Evolutionary conservation across 2,329 filamentous ascomycete genomes (phyloP), one percentile per base, ranked within the genome.

Genomic region (Calonectria multiphialidica): DNA sequence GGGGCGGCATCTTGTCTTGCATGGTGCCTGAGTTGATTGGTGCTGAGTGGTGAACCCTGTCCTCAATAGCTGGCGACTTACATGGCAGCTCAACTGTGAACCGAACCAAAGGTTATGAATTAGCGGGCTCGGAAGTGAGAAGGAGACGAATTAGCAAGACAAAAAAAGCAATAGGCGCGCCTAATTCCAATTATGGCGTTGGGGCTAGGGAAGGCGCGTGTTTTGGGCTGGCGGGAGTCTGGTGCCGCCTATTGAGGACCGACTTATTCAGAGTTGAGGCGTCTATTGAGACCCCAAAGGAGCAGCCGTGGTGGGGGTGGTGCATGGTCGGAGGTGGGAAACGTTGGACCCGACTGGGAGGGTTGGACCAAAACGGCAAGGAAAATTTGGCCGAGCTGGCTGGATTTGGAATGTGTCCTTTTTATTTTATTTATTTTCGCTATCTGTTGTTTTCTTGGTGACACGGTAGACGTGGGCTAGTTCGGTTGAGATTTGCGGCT

Each of bases 41-140:
- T 65, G 25, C 35, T 71, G 72, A 72, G 73, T 70, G 73, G 61
- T 63, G 69, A 57, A 72, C 65, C 61, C 65, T 68, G 33, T 18
- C 15, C 33, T 66, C 45, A 70, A 71, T 71, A 55, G 47, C 21
- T 5, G 16, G 64, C 47, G 13, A 53, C 70, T 66, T 75, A 53
- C 63, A 72, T 71, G 62, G 59, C 55, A 37, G 47, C 49, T 61
- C 67, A 66, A 40, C 40, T 64, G n/a, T 16, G 64, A 28, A 37
- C 45, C 33, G 37, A 65, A 55, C 59, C 45, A 71, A 71, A 62
- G 63, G 42, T 50, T 57, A 49, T 74, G 55, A 75, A 78, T 78
- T 73, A 72, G 71, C 47, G 53, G 61, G 23, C 21, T 44, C 16
- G 23, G 42, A 42, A 25, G 66, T 44, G 45, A 25, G 28, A 64